These are phyloP conservation scores for Xylaria longipes DNA, from an alignment of 495 filamentous ascomycete species.

Conservation along the genomic window DNA sequence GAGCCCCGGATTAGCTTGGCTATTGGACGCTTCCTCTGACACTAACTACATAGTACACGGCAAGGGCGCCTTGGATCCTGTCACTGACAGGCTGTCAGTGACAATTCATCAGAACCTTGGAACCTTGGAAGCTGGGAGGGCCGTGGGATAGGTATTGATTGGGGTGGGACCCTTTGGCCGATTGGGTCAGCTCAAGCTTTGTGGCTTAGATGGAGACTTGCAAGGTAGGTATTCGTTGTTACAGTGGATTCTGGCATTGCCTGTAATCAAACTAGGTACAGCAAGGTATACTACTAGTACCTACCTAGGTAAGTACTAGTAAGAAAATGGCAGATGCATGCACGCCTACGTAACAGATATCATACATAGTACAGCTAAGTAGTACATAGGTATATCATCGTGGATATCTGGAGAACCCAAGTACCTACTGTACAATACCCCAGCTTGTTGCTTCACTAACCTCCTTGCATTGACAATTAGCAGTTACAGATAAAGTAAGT, in stretches of 20 bases:
- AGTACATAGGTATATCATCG: no score
- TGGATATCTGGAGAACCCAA: neutral
- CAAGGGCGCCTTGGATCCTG: neutral
- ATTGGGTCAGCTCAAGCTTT: constrained; percentile 22
- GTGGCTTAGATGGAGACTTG: constrained; percentile 9
- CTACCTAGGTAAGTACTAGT: neutral
- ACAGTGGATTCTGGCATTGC: neutral
- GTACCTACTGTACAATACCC: no score
- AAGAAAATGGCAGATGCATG: neutral
- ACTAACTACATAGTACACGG: neutral
- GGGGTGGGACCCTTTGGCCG: neutral
- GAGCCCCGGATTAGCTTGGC: neutral
- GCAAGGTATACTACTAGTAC: neutral
- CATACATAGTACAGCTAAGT: no score
- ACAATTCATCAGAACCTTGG: constrained; percentile 1
- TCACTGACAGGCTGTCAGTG: neutral
- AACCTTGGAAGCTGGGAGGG: neutral
- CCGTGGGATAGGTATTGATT: neutral
- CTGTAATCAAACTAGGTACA: neutral
- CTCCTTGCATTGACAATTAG: neutral
- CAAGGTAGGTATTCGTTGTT: no score
- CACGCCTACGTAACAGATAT: neutral
- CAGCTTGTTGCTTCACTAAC: neutral
- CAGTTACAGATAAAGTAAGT: neutral
- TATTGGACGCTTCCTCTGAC: neutral